Base-by-base conservation (phyloP, 1,284 basidiomycete genomes). In the Agroathelia rolfsii region DNA sequence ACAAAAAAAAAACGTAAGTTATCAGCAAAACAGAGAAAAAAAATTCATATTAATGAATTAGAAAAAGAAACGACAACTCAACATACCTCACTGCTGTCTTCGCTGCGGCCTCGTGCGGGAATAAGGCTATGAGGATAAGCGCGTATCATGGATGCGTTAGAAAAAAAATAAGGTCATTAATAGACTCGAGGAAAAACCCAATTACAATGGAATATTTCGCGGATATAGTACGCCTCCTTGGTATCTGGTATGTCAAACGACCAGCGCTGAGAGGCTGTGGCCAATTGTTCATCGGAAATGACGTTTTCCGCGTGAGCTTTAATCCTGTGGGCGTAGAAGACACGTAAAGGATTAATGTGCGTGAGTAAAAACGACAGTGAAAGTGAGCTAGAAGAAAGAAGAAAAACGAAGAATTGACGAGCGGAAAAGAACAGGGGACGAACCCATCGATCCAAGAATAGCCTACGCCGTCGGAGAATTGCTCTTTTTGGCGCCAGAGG, bases 361-460 rank as follows among this genome's bases (percentile, higher is more conserved):
- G n/a, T n/a, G n/a, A n/a, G n/a, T n/a, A n/a, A n/a, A n/a, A n/a
- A n/a, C n/a, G n/a, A n/a, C n/a, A n/a, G n/a, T n/a, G n/a, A 39
- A 30, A 33, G 17, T n/a, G 3, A 12, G 24, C n/a, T 5, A 1
- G 2, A 36, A 16, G 10, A 31, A 14, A 30, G 12, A n/a, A 16
- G 26, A 32, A 37, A 19, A 23, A 35, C 38, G 21, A 30, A 20
- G 30, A 24, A 23, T 19, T 35, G 12, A 1, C 5, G 23, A 15
- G n/a, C 20, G 10, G 2, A 40, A 30, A 8, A 32, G 7, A 36
- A 13, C 19, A 10, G n/a, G n/a, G n/a, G n/a, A 47, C 69, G 30
- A 51, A 84, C 76, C 93, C 92, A 51, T 99, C 95, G 52, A 99
- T 99, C 95, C 95, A 98, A 28, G 89, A 95, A 64, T 98, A 98